Conservation (phyloP, 257 asterid genomes). For the Sherardia arvensis region DNA sequence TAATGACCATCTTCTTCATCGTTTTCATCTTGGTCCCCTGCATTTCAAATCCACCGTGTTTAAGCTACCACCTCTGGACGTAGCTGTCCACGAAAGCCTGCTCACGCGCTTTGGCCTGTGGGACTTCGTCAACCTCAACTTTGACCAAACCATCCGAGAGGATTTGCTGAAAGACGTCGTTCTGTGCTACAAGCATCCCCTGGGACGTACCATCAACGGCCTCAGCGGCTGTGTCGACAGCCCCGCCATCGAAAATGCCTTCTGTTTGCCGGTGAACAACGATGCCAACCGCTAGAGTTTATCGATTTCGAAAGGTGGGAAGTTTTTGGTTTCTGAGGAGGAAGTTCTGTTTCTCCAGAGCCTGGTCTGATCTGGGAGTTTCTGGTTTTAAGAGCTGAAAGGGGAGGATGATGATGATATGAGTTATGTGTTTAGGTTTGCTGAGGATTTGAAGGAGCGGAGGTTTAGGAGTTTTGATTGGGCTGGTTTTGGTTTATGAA, state of each 20-base stretch:
- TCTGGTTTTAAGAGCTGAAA: constrained; percentile 13
- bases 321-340: not conserved
- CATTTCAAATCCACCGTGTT: constrained; percentile 7
- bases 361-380: constrained; percentile 6
- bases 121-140: constrained; percentile 13
- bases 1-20: too few relatives aligned
- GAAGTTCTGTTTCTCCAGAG: constrained; percentile 5
- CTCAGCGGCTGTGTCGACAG: not conserved
- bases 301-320: too few relatives aligned
- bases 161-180: constrained; percentile 12
- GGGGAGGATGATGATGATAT: not conserved
- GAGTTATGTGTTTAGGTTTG: not conserved
- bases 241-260: not conserved
- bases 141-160: not conserved
- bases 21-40: too few relatives aligned
- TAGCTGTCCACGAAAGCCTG: not conserved
- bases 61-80: not conserved
- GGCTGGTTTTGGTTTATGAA: constrained; percentile 17
- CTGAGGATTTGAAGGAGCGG: constrained; percentile 1
- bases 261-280: not conserved
- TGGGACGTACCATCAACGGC: constrained; percentile 5
- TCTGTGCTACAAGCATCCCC: not conserved
- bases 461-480: constrained; percentile 8
- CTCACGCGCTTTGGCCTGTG: constrained; percentile 12
- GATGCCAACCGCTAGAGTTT: not conserved